A percentile compares a stretch with the other conserved stretches of the same genome.
phyloP scores from a whole-genome alignment of 2,329 filamentous ascomycete species.

The Beauveria sp. region DNA sequence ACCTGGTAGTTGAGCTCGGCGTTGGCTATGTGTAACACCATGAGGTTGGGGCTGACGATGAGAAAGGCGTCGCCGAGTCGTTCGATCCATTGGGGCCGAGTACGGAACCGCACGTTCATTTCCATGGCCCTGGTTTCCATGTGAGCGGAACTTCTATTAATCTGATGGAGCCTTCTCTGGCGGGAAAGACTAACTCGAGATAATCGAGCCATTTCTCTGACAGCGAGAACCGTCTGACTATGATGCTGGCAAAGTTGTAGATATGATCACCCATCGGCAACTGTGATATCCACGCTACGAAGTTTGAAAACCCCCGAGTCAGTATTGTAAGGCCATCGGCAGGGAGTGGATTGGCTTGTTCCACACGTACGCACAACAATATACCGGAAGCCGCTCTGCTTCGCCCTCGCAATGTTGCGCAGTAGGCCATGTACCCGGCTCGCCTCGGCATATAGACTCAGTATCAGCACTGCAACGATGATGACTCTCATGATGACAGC shows the following conservation, averaged over 20 bases:
- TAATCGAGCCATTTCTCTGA: constrained; percentile 47
- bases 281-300: not conserved
- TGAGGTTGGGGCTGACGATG: constrained; percentile 48
- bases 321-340: not conserved
- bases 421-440: constrained; percentile 26
- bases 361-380: constrained; percentile 42
- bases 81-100: constrained; percentile 49
- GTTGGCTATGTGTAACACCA: constrained; percentile 51
- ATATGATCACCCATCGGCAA: not conserved
- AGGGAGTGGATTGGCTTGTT: not conserved
- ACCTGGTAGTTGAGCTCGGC: constrained; percentile 61
- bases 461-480: constrained; percentile 5
- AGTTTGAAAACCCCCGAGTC: not conserved
- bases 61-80: constrained; percentile 57
- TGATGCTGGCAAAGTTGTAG: constrained; percentile 20
- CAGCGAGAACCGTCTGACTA: constrained; percentile 46
- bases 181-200: constrained; percentile 44
- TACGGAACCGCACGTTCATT: constrained; percentile 53
- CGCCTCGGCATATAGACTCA: constrained; percentile 27
- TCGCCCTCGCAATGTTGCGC: constrained; percentile 41
- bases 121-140: constrained; percentile 36
- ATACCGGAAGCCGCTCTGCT: constrained; percentile 44
- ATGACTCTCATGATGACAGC: not conserved
- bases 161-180: not conserved
- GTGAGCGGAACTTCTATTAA: not conserved